These are phyloP conservation scores for Candida sakaeoensis DNA, from an alignment of 805 yeast genomes.

Conservation along the genomic window DNA sequence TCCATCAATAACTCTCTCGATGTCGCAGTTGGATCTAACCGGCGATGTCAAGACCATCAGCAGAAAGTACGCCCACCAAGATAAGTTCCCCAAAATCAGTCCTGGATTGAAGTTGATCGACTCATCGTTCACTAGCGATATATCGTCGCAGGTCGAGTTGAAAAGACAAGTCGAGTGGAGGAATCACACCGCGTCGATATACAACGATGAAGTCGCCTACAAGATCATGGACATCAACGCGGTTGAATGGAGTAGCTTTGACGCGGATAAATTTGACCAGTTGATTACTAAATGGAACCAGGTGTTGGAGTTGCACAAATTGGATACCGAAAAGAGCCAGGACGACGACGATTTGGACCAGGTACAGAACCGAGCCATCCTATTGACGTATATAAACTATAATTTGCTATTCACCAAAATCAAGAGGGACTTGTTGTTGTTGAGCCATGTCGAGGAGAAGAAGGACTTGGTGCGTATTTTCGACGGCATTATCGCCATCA, in stretches of 20 bases:
- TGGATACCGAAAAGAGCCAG: slow-evolving; percentile 47
- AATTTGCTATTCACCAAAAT: slow-evolving; percentile 61
- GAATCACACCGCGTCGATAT: slow-evolving; percentile 53
- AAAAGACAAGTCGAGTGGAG: slow-evolving; percentile 45
- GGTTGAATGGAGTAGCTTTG: slow-evolving; percentile 21
- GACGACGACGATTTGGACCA: slow-evolving; percentile 53
- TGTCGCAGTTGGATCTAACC: slow-evolving; percentile 35
- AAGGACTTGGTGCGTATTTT: slow-evolving; percentile 48
- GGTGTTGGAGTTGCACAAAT: slow-evolving; percentile 56
- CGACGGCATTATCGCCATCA: slow-evolving; percentile 48
- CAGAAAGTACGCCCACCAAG: slow-evolving; percentile 37
- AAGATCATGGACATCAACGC: slow-evolving; percentile 38
- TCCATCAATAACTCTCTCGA: slow-evolving; percentile 58
- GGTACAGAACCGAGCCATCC: slow-evolving; percentile 68
- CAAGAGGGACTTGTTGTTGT: slow-evolving; percentile 62
- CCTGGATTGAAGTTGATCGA: slow-evolving; percentile 40
- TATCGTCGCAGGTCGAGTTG: slow-evolving; percentile 22
- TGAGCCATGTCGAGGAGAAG: slow-evolving; percentile 30
- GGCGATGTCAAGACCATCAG: slow-evolving; percentile 51
- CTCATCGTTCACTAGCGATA: slow-evolving; percentile 30
- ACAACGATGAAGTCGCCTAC: slow-evolving; percentile 70
- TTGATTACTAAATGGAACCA: slow-evolving; percentile 67
- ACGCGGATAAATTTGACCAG: slow-evolving; percentile 50
- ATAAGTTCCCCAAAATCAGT: slow-evolving; percentile 30
- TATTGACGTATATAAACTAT: slow-evolving; percentile 73